Evolutionary conservation across 257 asterid species (phyloP), one percentile per base, ranked within the genome.

Genomic region (Ehretia macrophylla): DNA sequence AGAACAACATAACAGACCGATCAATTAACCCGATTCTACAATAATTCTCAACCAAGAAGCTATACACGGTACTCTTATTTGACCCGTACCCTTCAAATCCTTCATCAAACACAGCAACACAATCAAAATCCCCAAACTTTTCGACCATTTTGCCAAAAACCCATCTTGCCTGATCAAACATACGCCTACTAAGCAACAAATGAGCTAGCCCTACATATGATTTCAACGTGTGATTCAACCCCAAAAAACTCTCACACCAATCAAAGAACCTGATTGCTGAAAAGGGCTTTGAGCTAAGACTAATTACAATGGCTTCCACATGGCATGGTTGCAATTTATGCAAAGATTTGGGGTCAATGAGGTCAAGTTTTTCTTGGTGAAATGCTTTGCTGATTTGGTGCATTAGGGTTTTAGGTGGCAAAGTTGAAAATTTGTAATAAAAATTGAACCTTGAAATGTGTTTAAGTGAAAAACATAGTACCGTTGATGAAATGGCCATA

Each of bases 171-270:
- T 66, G 55, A 27, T 67, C 75, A 22, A 77, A 77, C 63, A 63
- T 58, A 44, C 68, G 68, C 20, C 55, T 57, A 53, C 52, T 21
- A 48, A 77, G 54, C 61, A 73, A 58, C 49, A 77, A 50, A 64
- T 70, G 74, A n/a, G 52, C 23, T 18, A 73, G 69, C 52, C 62
- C 53, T 37, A 65, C 65, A 58, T 69, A 51, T 11, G 77, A 69
- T 27, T 66, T 51, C 39, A 56, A n/a, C 18, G 79, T 48, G 68
- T 77, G 82, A 56, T 58, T 58, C 19, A 69, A 21, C 48, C 83
- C 79, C 55, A 62, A 61, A 45, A 67, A 49, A 62, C 57, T 64
- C 62, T 77, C 80, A 56, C 67, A 77, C 83, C 83, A 77, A 35
- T 56, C 59, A 52, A 73, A 67, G 59, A 77, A 73, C 63, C 64